Evolutionary conservation across 2,329 filamentous ascomycete genomes (phyloP).

Genomic region (Helminthosporium solani): DNA sequence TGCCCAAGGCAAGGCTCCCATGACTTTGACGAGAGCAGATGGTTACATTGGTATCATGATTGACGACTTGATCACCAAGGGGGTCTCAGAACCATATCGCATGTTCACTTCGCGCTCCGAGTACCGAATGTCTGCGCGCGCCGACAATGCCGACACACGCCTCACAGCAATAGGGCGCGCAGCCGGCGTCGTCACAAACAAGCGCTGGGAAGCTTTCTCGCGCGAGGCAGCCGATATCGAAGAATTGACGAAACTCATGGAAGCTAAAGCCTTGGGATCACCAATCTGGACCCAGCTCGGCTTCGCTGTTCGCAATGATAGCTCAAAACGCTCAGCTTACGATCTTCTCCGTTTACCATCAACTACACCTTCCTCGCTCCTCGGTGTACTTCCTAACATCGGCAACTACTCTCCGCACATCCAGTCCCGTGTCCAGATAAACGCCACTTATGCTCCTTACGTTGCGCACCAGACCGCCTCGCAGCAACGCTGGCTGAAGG

Average conservation of each 20-base stretch:
- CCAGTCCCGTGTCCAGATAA: conserved; percentile 71
- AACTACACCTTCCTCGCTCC: conserved; percentile 60
- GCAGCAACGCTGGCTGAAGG: conserved; percentile 67
- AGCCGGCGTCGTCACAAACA: conserved; percentile 76
- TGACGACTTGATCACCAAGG: conserved; percentile 94
- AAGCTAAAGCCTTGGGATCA: conserved; percentile 58
- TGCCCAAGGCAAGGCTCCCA: conserved; percentile 63
- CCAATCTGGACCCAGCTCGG: conserved; percentile 69
- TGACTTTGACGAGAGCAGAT: conserved; percentile 76
- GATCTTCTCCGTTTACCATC: conserved; percentile 69
- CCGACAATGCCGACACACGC: conserved; percentile 90
- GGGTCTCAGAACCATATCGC: conserved; percentile 92
- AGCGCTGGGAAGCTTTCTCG: conserved; percentile 71
- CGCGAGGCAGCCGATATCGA: conserved; percentile 67
- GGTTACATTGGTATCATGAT: conserved; percentile 99
- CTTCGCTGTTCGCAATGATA: conserved; percentile 67
- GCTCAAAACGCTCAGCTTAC: conserved; percentile 68
- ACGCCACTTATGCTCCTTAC: conserved; percentile 85
- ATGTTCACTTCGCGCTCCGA: conserved; percentile 98
- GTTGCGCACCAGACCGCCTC: conserved; percentile 69
- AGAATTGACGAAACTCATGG: conserved; percentile 63
- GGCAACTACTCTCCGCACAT: conserved; percentile 58
- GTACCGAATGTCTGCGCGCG: conserved; percentile 86
- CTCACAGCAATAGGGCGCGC: conserved; percentile 76
- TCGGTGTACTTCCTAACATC: conserved; percentile 59